A percentile compares a stretch with the other conserved stretches of the same genome.
Conservation (phyloP, 2,329 filamentous ascomycete species). For the Nemania abortiva region DNA sequence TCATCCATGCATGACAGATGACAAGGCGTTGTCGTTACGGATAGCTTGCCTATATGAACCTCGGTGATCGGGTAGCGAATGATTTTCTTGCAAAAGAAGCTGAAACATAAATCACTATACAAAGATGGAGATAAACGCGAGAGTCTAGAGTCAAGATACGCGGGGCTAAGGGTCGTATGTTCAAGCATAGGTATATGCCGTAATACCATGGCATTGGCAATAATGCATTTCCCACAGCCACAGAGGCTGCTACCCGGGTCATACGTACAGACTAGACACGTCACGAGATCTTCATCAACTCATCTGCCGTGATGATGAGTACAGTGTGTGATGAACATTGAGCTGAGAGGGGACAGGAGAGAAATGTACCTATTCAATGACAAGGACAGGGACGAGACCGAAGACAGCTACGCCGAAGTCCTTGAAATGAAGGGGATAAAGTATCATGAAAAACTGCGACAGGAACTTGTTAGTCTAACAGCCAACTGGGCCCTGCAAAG, state of each 20-base stretch:
- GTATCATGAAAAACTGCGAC: constrained; percentile 38
- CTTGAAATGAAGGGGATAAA: not conserved
- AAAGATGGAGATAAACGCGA: not conserved
- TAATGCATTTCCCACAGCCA: constrained; percentile 15
- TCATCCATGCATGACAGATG: constrained; percentile 30
- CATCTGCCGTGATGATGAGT: not conserved
- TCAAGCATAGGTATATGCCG: constrained; percentile 3
- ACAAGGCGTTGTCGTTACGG: constrained; percentile 11
- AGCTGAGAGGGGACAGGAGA: not conserved
- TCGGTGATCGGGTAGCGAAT: constrained; percentile 5
- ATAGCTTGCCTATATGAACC: not conserved
- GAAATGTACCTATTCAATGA: not conserved
- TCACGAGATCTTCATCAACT: constrained; percentile 30
- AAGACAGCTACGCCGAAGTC: not conserved
- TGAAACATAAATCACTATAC: not conserved
- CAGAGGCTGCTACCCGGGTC: constrained; percentile 21
- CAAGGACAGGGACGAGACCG: not conserved
- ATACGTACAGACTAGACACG: constrained; percentile 28
- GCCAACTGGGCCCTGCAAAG: not conserved
- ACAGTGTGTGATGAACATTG: constrained; percentile 39
- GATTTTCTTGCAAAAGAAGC: not conserved
- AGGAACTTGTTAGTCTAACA: constrained; percentile 1
- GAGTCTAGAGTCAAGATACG: not conserved
- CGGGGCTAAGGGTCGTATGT: not conserved
- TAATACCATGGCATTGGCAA: constrained; percentile 12